A percentile compares a stretch with the other conserved stretches of the same genome.
These are phyloP conservation scores for Heliosperma pusillum DNA, from an alignment of 148 eudicot species.

Conservation along the genomic window DNA sequence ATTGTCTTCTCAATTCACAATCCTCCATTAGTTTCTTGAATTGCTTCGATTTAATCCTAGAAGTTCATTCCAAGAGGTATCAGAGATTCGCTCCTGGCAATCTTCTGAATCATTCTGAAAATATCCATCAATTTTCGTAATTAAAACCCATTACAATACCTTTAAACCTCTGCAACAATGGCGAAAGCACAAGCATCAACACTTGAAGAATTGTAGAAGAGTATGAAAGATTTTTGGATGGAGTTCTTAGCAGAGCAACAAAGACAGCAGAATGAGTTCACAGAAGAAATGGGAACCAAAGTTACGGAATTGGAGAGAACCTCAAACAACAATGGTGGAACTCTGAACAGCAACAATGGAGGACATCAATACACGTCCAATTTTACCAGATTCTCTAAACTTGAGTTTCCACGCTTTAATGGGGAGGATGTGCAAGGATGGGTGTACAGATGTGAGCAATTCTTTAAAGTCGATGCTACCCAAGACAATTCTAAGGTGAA, in stretches of 20 bases:
- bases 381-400: too few relatives aligned
- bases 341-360: neutral
- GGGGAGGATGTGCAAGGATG: too few relatives aligned
- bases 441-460: too few relatives aligned
- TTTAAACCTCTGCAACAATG: neutral
- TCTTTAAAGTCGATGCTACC: too few relatives aligned
- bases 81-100: neutral
- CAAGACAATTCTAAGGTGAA: too few relatives aligned
- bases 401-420: too few relatives aligned
- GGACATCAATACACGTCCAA: too few relatives aligned
- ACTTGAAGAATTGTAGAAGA: neutral
- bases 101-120: neutral
- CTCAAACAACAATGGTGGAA: neutral
- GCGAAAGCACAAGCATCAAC: neutral
- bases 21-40: too few relatives aligned
- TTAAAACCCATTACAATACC: neutral
- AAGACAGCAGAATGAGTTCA: neutral
- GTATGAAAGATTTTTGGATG: neutral
- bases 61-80: too few relatives aligned
- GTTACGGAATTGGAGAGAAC: neutral
- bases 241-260: neutral
- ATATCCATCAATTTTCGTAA: neutral
- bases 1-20: too few relatives aligned
- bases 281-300: neutral
- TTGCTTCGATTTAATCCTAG: too few relatives aligned